Base-by-base conservation (phyloP, 495 filamentous ascomycete species). In the Xylaria grammica region DNA sequence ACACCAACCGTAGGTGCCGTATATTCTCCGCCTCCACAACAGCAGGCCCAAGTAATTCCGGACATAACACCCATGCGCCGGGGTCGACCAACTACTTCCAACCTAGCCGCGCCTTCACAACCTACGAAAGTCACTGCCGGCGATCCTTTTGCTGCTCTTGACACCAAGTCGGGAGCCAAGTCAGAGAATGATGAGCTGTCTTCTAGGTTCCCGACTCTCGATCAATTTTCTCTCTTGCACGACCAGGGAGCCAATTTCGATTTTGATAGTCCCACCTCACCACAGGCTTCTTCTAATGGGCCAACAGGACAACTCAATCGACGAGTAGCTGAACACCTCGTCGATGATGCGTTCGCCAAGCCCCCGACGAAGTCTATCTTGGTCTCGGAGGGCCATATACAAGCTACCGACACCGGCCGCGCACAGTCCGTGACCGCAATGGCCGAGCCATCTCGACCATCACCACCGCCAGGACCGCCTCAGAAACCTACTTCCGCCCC, bases 31-130 rank as follows among this genome's bases (percentile, higher is more conserved):
- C 87, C 90, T 40, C 81, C 86, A 53, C 82, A 87, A 15, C 86
- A 90, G 65, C 84, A 90, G 67, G 86, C 89, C 38, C 85, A 89
- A 63, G 77, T 84, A 8, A 87, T 97, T 63, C 96, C 96, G 6
- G 94, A 98, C 62, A 92, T 99, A 65, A 89, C 89, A 61, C 95
- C 95, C 7, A 98, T 98, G 95, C 84, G 96, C 48, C 86, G 95
- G 74, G 95, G 95, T 8, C 86, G 95, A 58, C 91, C 93, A 8
- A 84, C 87, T 5, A 88, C 85, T 36, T 71, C 74, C 15, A 71
- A 71, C 34, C 80, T 77, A 27, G 69, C 78, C 20, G 69, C 65
- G 9, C 73, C 77, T n/a, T 72, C 71, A 1, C 77, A 76, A 51
- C 71, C 80, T n/a, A 83, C 85, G 60, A 86, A 89, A 60, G 84